phyloP scores from a whole-genome alignment of 306 rosid genomes.

The Malus asiatica region DNA sequence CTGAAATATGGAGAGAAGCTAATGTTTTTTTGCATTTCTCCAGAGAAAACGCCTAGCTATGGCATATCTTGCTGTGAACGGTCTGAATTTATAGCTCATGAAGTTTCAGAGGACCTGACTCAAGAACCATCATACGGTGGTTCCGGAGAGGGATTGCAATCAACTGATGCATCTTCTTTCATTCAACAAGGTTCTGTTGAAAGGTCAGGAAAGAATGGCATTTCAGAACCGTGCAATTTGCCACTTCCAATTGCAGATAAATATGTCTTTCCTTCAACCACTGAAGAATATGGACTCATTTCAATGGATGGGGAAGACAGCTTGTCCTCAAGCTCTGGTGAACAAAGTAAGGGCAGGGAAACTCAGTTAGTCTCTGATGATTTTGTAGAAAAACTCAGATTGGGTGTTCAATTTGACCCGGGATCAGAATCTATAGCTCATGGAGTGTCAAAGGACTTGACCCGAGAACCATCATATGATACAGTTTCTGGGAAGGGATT shows the following conservation, averaged over 20 bases:
- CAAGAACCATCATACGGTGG: not conserved
- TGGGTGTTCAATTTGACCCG: not conserved
- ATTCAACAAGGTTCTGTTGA: not conserved
- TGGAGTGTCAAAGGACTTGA: too few species aligned
- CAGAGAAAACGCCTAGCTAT: not conserved
- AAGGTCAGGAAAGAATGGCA: constrained; percentile 3
- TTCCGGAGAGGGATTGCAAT: not conserved
- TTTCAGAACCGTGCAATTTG: not conserved
- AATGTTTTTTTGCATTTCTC: not conserved
- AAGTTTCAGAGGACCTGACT: not conserved
- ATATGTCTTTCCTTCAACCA: constrained; percentile 6
- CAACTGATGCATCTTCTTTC: not conserved
- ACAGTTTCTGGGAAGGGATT: too few species aligned
- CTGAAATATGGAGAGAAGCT: not conserved
- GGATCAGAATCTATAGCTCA: not conserved
- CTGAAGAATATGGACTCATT: constrained; percentile 1
- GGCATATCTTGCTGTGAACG: not conserved
- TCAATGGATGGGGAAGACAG: constrained; percentile 11
- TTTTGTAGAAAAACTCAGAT: not conserved
- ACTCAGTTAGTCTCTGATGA: not conserved
- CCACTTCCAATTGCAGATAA: constrained; percentile 10
- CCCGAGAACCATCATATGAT: too few species aligned
- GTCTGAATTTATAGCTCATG: not conserved
- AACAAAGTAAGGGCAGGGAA: constrained; percentile 9
- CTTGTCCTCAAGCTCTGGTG: not conserved